A percentile compares a stretch with the other conserved stretches of the same genome.
These are phyloP conservation scores for Myriosclerotinia duriaeana DNA, from an alignment of 2,329 filamentous ascomycete genomes.

Conservation along the genomic window DNA sequence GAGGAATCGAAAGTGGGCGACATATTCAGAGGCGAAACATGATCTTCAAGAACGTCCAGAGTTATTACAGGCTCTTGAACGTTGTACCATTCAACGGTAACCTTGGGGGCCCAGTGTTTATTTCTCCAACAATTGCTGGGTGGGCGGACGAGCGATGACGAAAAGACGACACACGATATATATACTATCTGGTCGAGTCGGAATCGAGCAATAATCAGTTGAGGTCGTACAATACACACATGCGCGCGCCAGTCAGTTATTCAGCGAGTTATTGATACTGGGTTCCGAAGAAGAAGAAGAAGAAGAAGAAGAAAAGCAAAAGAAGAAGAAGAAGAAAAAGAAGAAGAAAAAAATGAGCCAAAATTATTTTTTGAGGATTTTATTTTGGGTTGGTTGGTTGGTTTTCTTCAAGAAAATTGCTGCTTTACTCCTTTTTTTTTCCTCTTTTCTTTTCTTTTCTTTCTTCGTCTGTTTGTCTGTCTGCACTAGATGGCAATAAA, in stretches of 20 bases:
- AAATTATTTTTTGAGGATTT: slow-evolving; percentile 23
- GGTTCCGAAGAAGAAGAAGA: slow-evolving; percentile 23
- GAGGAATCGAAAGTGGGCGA: slow-evolving; percentile 86
- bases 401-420: slow-evolving; percentile 31
- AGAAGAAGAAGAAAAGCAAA: slow-evolving; percentile 9
- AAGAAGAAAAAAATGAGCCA: neutral
- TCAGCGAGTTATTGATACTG: slow-evolving; percentile 24
- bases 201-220: neutral
- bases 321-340: slow-evolving; percentile 7
- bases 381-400: slow-evolving; percentile 29
- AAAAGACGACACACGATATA: neutral
- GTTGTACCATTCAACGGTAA: slow-evolving; percentile 50
- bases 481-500: slow-evolving; percentile 41
- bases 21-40: slow-evolving; percentile 76
- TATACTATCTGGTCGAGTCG: slow-evolving; percentile 2
- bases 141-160: slow-evolving; percentile 25
- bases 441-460: no score
- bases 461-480: no score
- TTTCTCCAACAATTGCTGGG: slow-evolving; percentile 25
- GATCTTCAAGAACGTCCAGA: slow-evolving; percentile 78
- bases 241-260: slow-evolving; percentile 7
- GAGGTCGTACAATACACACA: slow-evolving; percentile 4
- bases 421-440: slow-evolving; percentile 36
- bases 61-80: slow-evolving; percentile 80
- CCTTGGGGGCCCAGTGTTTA: slow-evolving; percentile 43